Evolutionary conservation across 2,329 filamentous ascomycete species (phyloP).

Genomic region (Fusarium sp.): DNA sequence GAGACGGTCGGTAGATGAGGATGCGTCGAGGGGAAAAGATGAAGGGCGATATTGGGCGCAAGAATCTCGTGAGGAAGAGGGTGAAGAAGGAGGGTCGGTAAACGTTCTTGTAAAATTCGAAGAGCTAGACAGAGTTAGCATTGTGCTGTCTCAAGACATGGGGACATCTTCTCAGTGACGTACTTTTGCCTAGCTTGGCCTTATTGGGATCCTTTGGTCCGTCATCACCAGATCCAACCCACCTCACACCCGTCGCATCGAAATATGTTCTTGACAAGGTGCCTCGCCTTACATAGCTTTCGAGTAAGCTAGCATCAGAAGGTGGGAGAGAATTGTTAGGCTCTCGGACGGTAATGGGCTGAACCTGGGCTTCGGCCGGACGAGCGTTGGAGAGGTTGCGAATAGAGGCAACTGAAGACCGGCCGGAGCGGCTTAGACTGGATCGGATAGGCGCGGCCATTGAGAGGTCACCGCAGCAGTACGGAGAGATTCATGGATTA

Average conservation of each 20-base stretch:
- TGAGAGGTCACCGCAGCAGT: slow-evolving; percentile 49
- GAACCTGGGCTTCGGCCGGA: slow-evolving; percentile 53
- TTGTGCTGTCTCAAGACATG: not conserved
- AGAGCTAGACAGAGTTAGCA: slow-evolving; percentile 63
- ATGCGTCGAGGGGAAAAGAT: slow-evolving; percentile 83
- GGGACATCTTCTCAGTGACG: slow-evolving; percentile 46
- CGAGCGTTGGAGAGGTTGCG: slow-evolving; percentile 52
- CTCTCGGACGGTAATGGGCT: slow-evolving; percentile 41
- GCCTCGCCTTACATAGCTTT: slow-evolving; percentile 26
- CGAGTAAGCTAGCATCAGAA: slow-evolving; percentile 21
- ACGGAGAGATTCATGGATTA: slow-evolving; percentile 45
- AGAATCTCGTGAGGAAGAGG: slow-evolving; percentile 83
- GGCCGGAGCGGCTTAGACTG: slow-evolving; percentile 47
- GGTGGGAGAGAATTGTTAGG: slow-evolving; percentile 9
- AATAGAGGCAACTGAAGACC: slow-evolving; percentile 43
- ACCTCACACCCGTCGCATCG: slow-evolving; percentile 51
- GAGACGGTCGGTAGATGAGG: slow-evolving; percentile 93
- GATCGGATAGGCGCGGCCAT: slow-evolving; percentile 56
- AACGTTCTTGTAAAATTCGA: slow-evolving; percentile 74
- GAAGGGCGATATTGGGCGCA: slow-evolving; percentile 79
- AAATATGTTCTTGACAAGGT: slow-evolving; percentile 52
- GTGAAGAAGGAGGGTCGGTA: slow-evolving; percentile 77
- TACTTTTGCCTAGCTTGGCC: slow-evolving; percentile 75
- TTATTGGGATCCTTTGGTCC: slow-evolving; percentile 69
- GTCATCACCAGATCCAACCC: slow-evolving; percentile 50